Conservation (phyloP, 2,329 filamentous ascomycete genomes). For the Diplodia mutila region DNA sequence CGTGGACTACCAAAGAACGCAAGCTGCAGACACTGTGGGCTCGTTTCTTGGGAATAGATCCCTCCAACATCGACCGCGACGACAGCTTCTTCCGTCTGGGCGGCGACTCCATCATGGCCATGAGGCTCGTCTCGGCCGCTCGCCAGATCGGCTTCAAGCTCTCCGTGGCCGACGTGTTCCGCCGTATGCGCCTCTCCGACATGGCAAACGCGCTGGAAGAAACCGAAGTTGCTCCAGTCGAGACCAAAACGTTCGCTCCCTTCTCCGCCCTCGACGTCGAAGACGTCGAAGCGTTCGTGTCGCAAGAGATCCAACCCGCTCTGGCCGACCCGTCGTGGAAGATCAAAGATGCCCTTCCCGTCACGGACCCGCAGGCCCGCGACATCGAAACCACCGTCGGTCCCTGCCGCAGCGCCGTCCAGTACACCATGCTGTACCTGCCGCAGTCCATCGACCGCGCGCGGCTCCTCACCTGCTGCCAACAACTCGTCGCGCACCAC, state of each 20-base stretch:
- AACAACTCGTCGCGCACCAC: constrained; percentile 61
- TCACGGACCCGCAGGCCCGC: constrained; percentile 62
- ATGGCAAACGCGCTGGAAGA: constrained; percentile 58
- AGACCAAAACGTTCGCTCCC: constrained; percentile 44
- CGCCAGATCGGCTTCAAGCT: constrained; percentile 42
- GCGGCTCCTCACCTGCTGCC: constrained; percentile 56
- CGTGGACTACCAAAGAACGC: constrained; percentile 32
- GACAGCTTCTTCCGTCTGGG: constrained; percentile 53
- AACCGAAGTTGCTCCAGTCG: constrained; percentile 29
- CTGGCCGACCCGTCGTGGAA: constrained; percentile 57
- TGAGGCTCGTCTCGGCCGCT: constrained; percentile 48
- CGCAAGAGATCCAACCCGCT: constrained; percentile 54
- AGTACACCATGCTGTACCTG: constrained; percentile 69
- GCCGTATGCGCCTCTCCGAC: constrained; percentile 50
- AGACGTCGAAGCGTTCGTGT: constrained; percentile 51
- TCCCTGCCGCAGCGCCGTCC: constrained; percentile 63
- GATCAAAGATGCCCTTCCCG: constrained; percentile 61
- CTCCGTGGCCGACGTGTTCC: constrained; percentile 51
- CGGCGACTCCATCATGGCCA: constrained; percentile 52
- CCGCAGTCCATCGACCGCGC: constrained; percentile 54
- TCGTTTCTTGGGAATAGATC: constrained; percentile 35
- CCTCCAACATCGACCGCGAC: constrained; percentile 40
- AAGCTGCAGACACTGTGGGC: constrained; percentile 34
- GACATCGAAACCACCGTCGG: constrained; percentile 63
- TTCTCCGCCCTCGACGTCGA: constrained; percentile 55